Base-by-base conservation (phyloP, 305 asterid species). In the Fraxinus sp. region DNA sequence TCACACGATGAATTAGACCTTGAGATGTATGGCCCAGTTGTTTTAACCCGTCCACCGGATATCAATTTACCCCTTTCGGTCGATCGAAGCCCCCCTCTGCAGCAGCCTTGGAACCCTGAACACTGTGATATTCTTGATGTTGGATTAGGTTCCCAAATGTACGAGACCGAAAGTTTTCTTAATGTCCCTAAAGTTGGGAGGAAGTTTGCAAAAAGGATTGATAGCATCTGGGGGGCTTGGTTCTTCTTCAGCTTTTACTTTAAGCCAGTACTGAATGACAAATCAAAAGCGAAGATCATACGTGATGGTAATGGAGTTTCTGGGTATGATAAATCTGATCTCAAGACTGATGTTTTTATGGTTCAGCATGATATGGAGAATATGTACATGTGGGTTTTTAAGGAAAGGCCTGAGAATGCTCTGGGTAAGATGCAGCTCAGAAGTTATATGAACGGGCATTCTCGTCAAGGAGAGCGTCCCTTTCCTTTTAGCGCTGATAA, bases 171-270 rank as follows among this genome's bases (percentile, higher is more conserved):
- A 81, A 87, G 84, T 78, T 92, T 87, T 77, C 88, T 91, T 0
- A 76, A 55, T 37, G 94, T 78, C 22, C 90, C 98, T 3, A 95
- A 93, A 72, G 84, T 84, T 6, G 97, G 91, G 4, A 87, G 87
- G 79, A 95, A 95, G 87, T 91, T 91, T 75, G 88, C 92, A 0
- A 95, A 95, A 88, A 86, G 98, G 82, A 91, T 87, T 0, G 98
- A 95, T 77, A 93, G 97, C 86, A 95, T 93, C 16, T 95, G 98
- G 98, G 98, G 97, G 36, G 98, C 98, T 70, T 95, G 98, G 98
- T 90, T 95, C 82, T 95, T 95, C 92, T 95, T 95, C 87, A 93
- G 89, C 91, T 95, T 93, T 80, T 95, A 95, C 90, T 95, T 93
- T 77, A 92, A 88, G 87, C 98, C 98, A 0, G 98, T 92, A 0